Base-by-base conservation (phyloP, 23 red algal species). In the Agarophyton chilense region DNA sequence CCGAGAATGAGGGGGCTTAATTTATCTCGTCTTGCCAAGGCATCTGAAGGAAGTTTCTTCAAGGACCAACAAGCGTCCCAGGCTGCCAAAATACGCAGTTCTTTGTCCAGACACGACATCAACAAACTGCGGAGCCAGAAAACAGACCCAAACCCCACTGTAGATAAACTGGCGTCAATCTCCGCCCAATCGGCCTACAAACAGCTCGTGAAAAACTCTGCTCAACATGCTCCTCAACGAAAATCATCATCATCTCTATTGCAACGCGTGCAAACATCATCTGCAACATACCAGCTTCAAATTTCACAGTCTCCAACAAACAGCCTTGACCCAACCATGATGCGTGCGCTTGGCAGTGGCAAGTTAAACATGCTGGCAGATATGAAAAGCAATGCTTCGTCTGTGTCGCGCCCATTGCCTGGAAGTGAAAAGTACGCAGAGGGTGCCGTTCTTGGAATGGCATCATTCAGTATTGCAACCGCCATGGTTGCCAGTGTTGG, bases 41-140 rank as follows among this genome's bases (percentile, higher is more conserved):
- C 85, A 31, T 89, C 85, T 0, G 85, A 89, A 54, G 67, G 52
- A 17, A 44, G 45, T n/a, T 89, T 89, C 55, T 89, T 89, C 85
- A 89, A 89, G 85, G 53, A 74, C 35, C 71, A 89, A 33, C 85
- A 89, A 47, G 38, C 67, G 4, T 2, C 34, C 16, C 85, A 89
- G 75, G 85, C 85, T 10, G 52, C 51, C 36, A 89, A 89, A 33
- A 39, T 89, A 17, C 85, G 85, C 22, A 55, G 29, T n/a, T 1
- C 85, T 1, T 44, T 89, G 9, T 60, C 53, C 19, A 46, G 21
- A 54, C 4, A 36, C 43, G 85, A 89, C 24, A 78, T 89, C 51
- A 26, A 17, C 10, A 56, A 45, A 12, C 61, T 72, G 14, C 19
- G 50, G 42, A 54, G 43, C 39, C 39, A 16, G n/a, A 29, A 34